A percentile compares a stretch with the other conserved stretches of the same genome.
Conservation (phyloP, 163 green algal genomes). For the Scenedesmus sp. region DNA sequence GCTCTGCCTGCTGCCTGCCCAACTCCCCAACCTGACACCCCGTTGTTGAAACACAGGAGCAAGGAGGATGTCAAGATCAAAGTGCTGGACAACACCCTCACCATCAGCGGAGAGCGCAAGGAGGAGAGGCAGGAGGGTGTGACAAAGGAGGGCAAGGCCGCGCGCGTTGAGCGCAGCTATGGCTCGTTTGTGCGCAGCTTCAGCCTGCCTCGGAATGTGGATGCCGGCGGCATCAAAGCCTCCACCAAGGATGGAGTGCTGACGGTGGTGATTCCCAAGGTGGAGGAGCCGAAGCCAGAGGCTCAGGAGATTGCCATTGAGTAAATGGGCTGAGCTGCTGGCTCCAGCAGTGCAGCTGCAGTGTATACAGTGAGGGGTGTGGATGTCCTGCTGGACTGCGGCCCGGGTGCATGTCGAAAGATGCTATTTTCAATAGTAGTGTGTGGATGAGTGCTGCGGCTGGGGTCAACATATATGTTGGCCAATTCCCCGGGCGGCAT, state of each 20-base stretch:
- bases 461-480: too few species aligned
- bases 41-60: neutral
- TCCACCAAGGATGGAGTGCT: constrained; percentile 45
- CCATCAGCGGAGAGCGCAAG: constrained; percentile 41
- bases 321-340: neutral
- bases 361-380: too few species aligned
- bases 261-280: constrained; percentile 48
- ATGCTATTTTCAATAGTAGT: too few species aligned
- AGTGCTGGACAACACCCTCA: constrained; percentile 37
- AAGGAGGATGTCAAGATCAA: constrained; percentile 49
- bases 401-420: too few species aligned
- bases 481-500: too few species aligned
- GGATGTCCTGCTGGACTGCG: too few species aligned
- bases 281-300: constrained; percentile 12
- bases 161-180: constrained; percentile 29
- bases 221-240: constrained; percentile 41
- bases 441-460: too few species aligned
- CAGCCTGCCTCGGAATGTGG: constrained; percentile 40
- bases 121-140: constrained; percentile 27
- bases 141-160: neutral
- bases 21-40: neutral
- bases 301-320: constrained; percentile 48
- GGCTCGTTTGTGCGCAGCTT: constrained; percentile 51
- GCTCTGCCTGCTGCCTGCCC: neutral
- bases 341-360: too few species aligned